Evolutionary conservation across 2,329 filamentous ascomycete species (phyloP), one percentile per base, ranked within the genome.

Genomic region (Apiospora aurea): DNA sequence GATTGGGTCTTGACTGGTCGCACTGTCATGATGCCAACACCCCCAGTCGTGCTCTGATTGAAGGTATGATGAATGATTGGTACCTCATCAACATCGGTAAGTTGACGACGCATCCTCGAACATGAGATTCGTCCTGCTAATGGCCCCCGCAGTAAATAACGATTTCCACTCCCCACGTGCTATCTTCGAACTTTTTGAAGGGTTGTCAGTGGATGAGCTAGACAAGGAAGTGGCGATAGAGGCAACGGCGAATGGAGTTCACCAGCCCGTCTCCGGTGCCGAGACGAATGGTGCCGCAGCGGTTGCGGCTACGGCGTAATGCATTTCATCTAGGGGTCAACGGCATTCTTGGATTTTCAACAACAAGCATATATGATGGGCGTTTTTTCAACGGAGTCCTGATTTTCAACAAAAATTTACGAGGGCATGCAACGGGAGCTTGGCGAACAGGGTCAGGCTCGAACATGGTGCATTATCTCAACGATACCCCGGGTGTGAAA

Each of bases 31-130:
- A 95, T 49, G 87, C 92, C 73, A 86, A 87, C 72, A 95, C 91
- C 74, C 91, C 93, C 44, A 97, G 94, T 79, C 90, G 96, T 70
- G 88, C 91, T 74, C 83, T 98, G 73, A 93, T 99, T 75, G 90
- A 95, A 76, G 87, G 89, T 70, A 87, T 98, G 73, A 96, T 98
- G 90, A 91, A 96, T 73, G 91, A 91, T 70, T 99, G 96, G 95
- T 96, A 95, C 80, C 86, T 99, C 72, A 89, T 99, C 77, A 99
- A 99, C 80, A 97, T 99, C 77, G 94, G 94, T 95, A 86, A 85
- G 91, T 82, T 44, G 26, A 29, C 43, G 8, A 29, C 51, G 38
- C 47, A 4, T 8, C 44, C n/a, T 16, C 21, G 26, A 16, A 18
- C 34, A 16, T 72, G 61, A 67, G 51, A 44, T 21, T 47, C 6